Base-by-base conservation (phyloP, 2,329 filamentous ascomycete genomes). In the Incumbomyces lentus region DNA sequence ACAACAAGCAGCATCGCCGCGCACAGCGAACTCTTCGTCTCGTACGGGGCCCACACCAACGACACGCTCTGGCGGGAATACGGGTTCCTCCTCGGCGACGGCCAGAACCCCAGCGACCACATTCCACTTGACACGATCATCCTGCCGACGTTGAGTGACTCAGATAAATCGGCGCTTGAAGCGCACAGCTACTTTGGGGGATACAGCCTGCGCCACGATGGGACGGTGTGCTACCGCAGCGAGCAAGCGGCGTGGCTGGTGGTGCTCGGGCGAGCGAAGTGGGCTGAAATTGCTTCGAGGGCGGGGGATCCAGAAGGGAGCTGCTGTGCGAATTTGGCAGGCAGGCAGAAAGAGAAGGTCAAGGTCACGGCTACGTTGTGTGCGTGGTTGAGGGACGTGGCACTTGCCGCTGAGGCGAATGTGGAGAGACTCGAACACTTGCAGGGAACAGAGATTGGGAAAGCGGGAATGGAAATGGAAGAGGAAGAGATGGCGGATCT, bases 11-110 rank as follows among this genome's bases (percentile, higher is more conserved):
- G 30, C 2, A 43, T 17, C 7, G 17, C 13, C 2, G 19, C 41
- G 3, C 46, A 46, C 19, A 29, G 47, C 14, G 52, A 55, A 34
- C 18, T 53, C 16, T 29, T 52, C 22, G 35, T 55, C 16, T 52
- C 41, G 31, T 55, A 55, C 37, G 52, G 52, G 6, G 35, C 46
- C 6, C 52, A 55, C 22, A 39, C 29, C 12, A 55, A 55, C 36
- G 52, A 55, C 35, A 14, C 46, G 11, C 40, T 53, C 13, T 53
- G 50, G 47, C 34, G 36, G 12, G 52, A 55, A 35, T 55, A 54
- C 34, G 52, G 52, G 16, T 54, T 54, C 35, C 40, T 49, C 30
- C 51, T 51, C 36, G 44, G 44, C 12, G 14, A 32, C 18, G 2
- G 31, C 13, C 19, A 30, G 8, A 52, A 52, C 41, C n/a, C 33